phyloP scores from a whole-genome alignment of 352 stramenopile genomes.

The Pelagophyceae sp. region DNA sequence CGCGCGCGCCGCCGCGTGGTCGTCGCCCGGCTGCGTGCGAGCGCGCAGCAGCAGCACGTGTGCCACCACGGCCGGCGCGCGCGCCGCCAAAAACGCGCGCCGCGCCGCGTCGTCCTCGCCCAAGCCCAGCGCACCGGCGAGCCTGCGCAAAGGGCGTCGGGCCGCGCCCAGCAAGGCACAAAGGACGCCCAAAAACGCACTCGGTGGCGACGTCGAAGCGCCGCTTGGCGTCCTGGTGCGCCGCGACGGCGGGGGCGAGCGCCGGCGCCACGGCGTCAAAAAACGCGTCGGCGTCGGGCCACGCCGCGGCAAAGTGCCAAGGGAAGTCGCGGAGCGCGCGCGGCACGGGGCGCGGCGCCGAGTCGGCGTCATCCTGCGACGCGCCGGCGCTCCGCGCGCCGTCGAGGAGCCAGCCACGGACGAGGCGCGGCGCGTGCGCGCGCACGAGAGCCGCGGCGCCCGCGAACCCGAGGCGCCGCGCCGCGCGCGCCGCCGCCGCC shows the following conservation, averaged over 20 bases:
- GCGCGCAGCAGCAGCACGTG: neutral
- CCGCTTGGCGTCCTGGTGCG: neutral
- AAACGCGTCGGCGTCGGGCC: neutral
- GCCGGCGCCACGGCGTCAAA: neutral
- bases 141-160: no score
- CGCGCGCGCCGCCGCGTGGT: no score
- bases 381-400: no score
- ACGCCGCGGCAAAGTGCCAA: neutral
- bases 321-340: neutral
- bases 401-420: neutral
- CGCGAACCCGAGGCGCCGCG: neutral
- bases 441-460: neutral
- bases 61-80: neutral
- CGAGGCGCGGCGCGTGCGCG: neutral
- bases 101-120: neutral
- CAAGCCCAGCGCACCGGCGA: no score
- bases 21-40: neutral
- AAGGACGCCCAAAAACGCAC: no score
- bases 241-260: neutral
- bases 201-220: neutral
- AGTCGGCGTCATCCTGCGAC: no score
- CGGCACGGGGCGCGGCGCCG: no score
- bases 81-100: neutral
- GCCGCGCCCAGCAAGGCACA: no score
- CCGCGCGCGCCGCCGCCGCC: no score